phyloP scores from a whole-genome alignment of 148 eudicot genomes.

The Persicaria maculosa region DNA sequence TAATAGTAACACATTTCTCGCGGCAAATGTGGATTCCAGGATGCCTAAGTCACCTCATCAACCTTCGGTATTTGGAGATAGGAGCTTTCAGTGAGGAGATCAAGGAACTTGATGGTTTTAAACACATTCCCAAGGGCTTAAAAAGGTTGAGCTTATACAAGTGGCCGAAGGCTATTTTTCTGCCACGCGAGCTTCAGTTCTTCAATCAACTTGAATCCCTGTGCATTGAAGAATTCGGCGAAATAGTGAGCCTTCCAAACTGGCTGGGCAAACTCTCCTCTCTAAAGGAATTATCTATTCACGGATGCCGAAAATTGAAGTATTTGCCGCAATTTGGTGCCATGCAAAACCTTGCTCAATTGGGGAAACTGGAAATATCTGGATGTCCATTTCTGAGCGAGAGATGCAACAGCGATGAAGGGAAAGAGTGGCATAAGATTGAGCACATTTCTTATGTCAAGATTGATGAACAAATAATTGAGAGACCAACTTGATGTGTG shows the following conservation, averaged over 20 bases:
- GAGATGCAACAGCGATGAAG: neutral
- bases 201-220: neutral
- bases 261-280: neutral
- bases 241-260: neutral
- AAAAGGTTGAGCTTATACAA: neutral
- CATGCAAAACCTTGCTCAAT: neutral
- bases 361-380: neutral
- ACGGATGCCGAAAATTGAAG: neutral
- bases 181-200: neutral
- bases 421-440: conserved; percentile 4
- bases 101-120: neutral
- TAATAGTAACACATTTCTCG: neutral
- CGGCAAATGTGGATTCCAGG: neutral
- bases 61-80: neutral
- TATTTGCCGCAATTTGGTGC: neutral
- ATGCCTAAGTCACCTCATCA: neutral
- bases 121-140: neutral
- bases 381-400: neutral
- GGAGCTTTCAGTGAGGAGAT: neutral
- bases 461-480: no score
- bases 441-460: neutral
- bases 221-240: neutral
- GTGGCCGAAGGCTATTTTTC: neutral
- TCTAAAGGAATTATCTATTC: neutral
- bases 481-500: no score